A percentile compares a stretch with the other conserved stretches of the same genome.
Evolutionary conservation across 768 basidiomycete genomes (phyloP).

Genomic region (Lentinus brumalis): DNA sequence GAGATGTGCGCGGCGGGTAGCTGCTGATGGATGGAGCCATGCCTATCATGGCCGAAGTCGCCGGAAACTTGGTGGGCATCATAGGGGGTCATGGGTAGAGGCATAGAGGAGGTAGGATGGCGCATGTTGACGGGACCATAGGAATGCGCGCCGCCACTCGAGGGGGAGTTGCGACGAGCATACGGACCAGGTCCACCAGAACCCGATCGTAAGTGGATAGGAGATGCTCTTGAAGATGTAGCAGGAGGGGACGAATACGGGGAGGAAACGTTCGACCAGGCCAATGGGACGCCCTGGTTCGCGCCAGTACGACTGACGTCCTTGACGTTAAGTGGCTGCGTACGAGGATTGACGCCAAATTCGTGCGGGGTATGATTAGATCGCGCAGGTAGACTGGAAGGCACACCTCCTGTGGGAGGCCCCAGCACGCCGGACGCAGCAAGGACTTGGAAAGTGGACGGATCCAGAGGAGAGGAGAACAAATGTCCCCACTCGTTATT

Average conservation of each 20-base stretch:
- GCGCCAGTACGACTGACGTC: slow-evolving; percentile 19
- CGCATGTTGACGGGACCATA: slow-evolving; percentile 22
- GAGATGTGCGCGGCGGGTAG: slow-evolving; percentile 13
- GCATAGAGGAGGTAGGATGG: slow-evolving; percentile 20
- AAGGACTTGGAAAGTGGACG: slow-evolving; percentile 60
- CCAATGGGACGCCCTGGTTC: slow-evolving; percentile 9
- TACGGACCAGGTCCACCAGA: slow-evolving; percentile 22
- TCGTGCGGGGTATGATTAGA: slow-evolving; percentile 33
- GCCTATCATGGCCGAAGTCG: slow-evolving; percentile 23
- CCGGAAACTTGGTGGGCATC: slow-evolving; percentile 15
- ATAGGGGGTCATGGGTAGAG: slow-evolving; percentile 18
- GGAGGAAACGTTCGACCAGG: slow-evolving; percentile 29
- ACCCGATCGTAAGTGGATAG: slow-evolving; percentile 50
- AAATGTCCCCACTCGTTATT: slow-evolving; percentile 55
- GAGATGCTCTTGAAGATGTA: slow-evolving; percentile 60
- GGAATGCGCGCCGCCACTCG: slow-evolving; percentile 40
- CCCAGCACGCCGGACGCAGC: slow-evolving; percentile 60
- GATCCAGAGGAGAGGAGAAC: slow-evolving; percentile 65
- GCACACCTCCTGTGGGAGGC: slow-evolving; percentile 36
- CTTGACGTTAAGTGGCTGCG: slow-evolving; percentile 20
- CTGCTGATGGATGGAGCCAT: slow-evolving; percentile 23
- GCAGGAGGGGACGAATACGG: slow-evolving; percentile 26
- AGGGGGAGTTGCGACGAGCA: slow-evolving; percentile 31
- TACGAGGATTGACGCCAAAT: slow-evolving; percentile 22
- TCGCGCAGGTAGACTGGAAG: slow-evolving; percentile 44